Evolutionary conservation across 192 early-diverging fungal species (phyloP).

Genomic region (Coemansia sp.): DNA sequence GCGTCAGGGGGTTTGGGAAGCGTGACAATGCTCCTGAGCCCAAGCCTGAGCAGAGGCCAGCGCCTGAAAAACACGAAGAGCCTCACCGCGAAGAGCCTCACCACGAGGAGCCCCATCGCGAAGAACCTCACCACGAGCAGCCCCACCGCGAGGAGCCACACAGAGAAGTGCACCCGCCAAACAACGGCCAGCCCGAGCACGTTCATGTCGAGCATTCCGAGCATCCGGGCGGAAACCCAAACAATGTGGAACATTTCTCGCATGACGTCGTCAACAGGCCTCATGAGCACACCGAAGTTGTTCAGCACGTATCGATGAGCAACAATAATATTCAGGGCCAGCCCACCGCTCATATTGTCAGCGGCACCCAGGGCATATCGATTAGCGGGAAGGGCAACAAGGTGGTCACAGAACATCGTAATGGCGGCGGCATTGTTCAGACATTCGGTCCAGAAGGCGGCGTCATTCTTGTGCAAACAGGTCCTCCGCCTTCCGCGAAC

Average conservation of each 20-base stretch:
- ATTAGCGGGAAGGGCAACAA: conserved; percentile 37
- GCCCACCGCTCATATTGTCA: conserved; percentile 10
- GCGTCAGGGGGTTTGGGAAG: background rate
- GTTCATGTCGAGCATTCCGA: conserved; percentile 38
- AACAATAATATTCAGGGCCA: conserved; percentile 31
- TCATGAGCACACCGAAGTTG: conserved; percentile 29
- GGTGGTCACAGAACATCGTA: background rate
- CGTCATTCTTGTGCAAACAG: background rate
- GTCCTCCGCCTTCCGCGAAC: too few species aligned
- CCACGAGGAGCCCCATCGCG: background rate
- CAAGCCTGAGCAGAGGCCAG: background rate
- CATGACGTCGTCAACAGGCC: conserved; percentile 36
- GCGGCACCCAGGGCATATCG: conserved; percentile 20
- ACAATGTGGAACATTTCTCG: conserved; percentile 26
- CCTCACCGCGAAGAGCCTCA: background rate
- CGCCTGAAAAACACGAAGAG: conserved; percentile 1
- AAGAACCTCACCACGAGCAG: background rate
- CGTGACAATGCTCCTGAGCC: conserved; percentile 5
- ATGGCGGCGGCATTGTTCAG: background rate
- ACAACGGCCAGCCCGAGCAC: conserved; percentile 13
- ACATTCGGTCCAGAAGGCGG: too few species aligned
- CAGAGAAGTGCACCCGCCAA: background rate
- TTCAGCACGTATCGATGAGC: conserved; percentile 32
- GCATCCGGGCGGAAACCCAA: conserved; percentile 37
- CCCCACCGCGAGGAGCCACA: conserved; percentile 2